Base-by-base conservation (phyloP, 2,329 filamentous ascomycete genomes). In the Davidsoniella virescens region DNA sequence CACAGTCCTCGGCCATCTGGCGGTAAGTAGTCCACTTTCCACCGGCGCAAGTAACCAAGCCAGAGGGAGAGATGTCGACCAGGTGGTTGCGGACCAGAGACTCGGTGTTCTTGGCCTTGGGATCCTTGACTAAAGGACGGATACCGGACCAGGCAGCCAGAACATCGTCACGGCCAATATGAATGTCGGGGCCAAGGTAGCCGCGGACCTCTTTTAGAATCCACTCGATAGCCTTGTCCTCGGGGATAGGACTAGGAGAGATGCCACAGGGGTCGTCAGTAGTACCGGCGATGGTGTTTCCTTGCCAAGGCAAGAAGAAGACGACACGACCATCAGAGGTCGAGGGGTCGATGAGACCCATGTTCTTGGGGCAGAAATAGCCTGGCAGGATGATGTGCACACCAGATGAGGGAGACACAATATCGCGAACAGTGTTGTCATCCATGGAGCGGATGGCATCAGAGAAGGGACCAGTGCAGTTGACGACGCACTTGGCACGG, bases 21-120 rank as follows among this genome's bases (percentile, higher is more conserved):
- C 87, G 81, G 67, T 93, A 93, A 1, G 87, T 93, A 2, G 87
- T 93, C 87, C 87, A 93, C 67, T 94, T 93, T 44, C 87, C 87
- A 57, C 87, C 87, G 25, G 85, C 85, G 60, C 85, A 88, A 33
- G 87, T 94, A 56, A 94, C 67, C 17, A 93, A 73, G 9, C 87
- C 87, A 5, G 84, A 86, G 2, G 74, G 65, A n/a, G 85, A 90
- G 46, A 85, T 73, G 54, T 86, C 82, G 57, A 93, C 76, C 41
- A 94, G 71, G 62, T 93, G 87, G 63, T 88, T 93, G 51, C 87
- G 83, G 47, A 93, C 87, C 16, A 94, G 76, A 23, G 86, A 87
- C 65, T 93, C 81, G 1, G 87, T 92, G 62, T 87, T 90, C 64
- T 78, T 78, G 47, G 85, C 84, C 61, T 87, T 86, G 39, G 87